Evolutionary conservation across 2,329 filamentous ascomycete genomes (phyloP).

Genomic region (Hypoxylon sp.): DNA sequence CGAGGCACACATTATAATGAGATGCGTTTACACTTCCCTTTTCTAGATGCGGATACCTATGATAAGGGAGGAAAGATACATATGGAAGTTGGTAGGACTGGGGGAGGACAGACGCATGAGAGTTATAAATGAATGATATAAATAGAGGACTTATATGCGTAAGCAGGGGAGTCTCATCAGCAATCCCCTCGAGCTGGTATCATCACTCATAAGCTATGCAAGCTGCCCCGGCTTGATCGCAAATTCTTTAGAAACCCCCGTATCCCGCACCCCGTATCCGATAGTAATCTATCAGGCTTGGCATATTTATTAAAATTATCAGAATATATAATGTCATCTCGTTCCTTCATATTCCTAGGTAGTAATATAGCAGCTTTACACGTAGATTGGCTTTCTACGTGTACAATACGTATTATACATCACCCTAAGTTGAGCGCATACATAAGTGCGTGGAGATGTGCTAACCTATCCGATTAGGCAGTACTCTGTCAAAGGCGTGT

Average conservation of each 20-base stretch:
- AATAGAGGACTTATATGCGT: constrained; percentile 25
- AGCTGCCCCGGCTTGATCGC: background rate
- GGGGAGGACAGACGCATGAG: constrained; percentile 17
- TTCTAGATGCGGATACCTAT: background rate
- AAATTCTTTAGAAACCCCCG: constrained; percentile 18
- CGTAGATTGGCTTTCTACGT: constrained; percentile 3
- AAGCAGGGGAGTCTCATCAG: constrained; percentile 20
- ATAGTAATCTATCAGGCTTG: constrained; percentile 37
- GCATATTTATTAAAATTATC: constrained; percentile 25
- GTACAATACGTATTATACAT: constrained; percentile 15
- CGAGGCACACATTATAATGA: constrained; percentile 8
- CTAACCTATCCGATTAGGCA: constrained; percentile 31
- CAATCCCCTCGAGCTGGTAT: constrained; percentile 22
- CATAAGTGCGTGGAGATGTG: background rate
- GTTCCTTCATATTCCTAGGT: constrained; percentile 8
- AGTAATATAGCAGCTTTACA: constrained; percentile 19
- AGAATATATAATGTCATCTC: constrained; percentile 14
- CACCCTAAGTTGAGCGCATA: too few species aligned
- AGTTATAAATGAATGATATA: constrained; percentile 34
- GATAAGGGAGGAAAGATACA: background rate
- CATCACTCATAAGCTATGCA: constrained; percentile 24
- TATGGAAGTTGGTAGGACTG: constrained; percentile 22
- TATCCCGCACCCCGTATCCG: constrained; percentile 31
- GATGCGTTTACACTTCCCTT: background rate
- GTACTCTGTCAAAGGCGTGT: constrained; percentile 28